Conservation (phyloP, 106 monocot genomes). For the Narthecium ossifragum region DNA sequence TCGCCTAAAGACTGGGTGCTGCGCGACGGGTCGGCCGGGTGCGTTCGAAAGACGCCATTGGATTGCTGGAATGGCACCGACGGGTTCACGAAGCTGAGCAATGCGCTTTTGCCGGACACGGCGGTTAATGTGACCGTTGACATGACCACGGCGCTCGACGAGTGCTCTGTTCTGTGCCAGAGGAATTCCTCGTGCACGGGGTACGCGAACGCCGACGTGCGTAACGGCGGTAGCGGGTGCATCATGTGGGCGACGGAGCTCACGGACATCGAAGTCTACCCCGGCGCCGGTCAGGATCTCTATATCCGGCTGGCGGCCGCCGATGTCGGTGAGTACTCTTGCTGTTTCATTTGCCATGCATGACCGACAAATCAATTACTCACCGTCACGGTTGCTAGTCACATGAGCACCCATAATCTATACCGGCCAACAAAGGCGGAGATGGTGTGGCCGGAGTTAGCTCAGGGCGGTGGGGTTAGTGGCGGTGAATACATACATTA, state of each 20-base stretch:
- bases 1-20: slow-evolving; percentile 22
- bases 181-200: slow-evolving; percentile 15
- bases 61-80: slow-evolving; percentile 28
- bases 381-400: no score
- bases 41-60: slow-evolving; percentile 28
- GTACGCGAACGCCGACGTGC: slow-evolving; percentile 5
- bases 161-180: slow-evolving; percentile 1
- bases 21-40: slow-evolving; percentile 23
- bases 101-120: slow-evolving; percentile 27
- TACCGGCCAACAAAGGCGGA: no score
- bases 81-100: slow-evolving; percentile 20
- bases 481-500: no score
- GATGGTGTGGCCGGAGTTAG: no score
- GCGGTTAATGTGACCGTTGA: slow-evolving; percentile 2
- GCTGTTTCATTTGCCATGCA: background rate
- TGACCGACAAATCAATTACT: no score
- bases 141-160: slow-evolving; percentile 1
- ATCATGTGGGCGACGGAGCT: slow-evolving; percentile 13
- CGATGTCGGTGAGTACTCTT: background rate
- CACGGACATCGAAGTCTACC: background rate
- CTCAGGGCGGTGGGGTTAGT: no score
- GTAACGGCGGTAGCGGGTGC: slow-evolving; percentile 7
- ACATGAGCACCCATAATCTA: no score
- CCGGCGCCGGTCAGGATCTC: background rate
- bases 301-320: slow-evolving; percentile 7